Evolutionary conservation across 192 early-diverging fungal species (phyloP), one percentile per base, ranked within the genome.

Genomic region (Umbelopsis vinacea): DNA sequence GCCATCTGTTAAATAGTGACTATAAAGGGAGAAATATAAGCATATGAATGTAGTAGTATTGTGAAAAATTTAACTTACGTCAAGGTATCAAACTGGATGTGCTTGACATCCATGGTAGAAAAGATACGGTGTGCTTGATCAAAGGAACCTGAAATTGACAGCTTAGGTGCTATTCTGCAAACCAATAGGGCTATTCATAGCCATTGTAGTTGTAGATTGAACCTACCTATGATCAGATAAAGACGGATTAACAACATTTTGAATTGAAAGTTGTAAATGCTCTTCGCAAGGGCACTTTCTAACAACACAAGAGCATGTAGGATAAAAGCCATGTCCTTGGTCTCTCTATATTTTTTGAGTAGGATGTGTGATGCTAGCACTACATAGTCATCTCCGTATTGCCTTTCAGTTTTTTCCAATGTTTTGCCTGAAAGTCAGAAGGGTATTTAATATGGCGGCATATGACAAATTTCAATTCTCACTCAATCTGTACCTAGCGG

Each of bases 11-110:
- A 91, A 85, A 43, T 90, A 85, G 72, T 89, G 91, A n/a, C 89
- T 90, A 54, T 33, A 53, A 6, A 5, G 70, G 40, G n/a, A 45
- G 38, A 12, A 74, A 21, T 66, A 24, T 55, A 46, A 43, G 40
- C 40, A 35, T 47, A 8, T 7, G 6, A 69, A 74, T n/a, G 84
- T 69, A 21, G 77, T 79, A 50, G 66, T 43, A 43, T 43, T 7
- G 11, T 43, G 1, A 43, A 43, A 43, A 43, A 43, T 6, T 52
- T 12, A 83, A 54, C 68, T 71, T 85, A 89, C 69, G 89, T 90
- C 66, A 97, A 79, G 0, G 97, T 95, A 74, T 98, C 97, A 68
- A 88, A 83, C 81, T 96, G 94, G n/a, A 97, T 86, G 75, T 96
- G 88, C 76, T 98, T 98, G 77, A 97, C 89, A 66, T 91, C 90